Percentiles rank a stretch among this genome's conserved stretches.
phyloP scores from a whole-genome alignment of 352 stramenopile genomes.

The Pythium utonaiense region DNA sequence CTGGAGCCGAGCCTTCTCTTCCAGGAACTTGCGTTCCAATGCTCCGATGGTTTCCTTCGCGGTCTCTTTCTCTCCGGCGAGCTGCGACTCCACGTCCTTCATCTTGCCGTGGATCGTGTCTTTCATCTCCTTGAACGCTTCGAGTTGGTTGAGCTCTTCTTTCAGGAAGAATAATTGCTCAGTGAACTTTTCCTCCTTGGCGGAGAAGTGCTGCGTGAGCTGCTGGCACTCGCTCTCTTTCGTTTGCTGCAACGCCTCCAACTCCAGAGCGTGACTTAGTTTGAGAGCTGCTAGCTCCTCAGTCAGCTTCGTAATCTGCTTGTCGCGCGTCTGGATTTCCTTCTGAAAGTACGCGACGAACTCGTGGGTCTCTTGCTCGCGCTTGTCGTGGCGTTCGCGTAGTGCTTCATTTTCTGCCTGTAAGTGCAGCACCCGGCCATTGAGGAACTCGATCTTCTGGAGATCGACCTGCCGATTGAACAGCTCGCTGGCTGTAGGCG shows the following conservation, averaged over 20 bases:
- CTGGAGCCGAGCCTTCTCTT: conserved; percentile 78
- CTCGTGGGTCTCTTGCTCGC: conserved; percentile 92
- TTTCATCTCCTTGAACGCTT: conserved; percentile 69
- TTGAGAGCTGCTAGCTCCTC: conserved; percentile 75
- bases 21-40: conserved; percentile 86
- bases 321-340: conserved; percentile 86
- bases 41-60: conserved; percentile 50
- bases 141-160: conserved; percentile 64
- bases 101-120: conserved; percentile 53
- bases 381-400: conserved; percentile 75
- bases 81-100: conserved; percentile 57
- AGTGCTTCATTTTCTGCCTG: conserved; percentile 80
- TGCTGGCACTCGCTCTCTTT: conserved; percentile 46
- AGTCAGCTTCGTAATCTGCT: conserved; percentile 68
- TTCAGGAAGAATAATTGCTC: conserved; percentile 59
- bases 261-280: conserved; percentile 55
- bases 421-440: conserved; percentile 51
- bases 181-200: conserved; percentile 49
- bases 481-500: conserved; percentile 37
- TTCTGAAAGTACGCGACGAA: conserved; percentile 94
- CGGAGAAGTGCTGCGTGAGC: conserved; percentile 36
- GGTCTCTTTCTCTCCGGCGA: conserved; percentile 51
- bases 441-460: conserved; percentile 61
- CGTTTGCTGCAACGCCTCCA: conserved; percentile 45
- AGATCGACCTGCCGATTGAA: conserved; percentile 70